These are phyloP conservation scores for Aspergillus bertholletiae DNA, from an alignment of 495 filamentous ascomycete species.

Conservation along the genomic window DNA sequence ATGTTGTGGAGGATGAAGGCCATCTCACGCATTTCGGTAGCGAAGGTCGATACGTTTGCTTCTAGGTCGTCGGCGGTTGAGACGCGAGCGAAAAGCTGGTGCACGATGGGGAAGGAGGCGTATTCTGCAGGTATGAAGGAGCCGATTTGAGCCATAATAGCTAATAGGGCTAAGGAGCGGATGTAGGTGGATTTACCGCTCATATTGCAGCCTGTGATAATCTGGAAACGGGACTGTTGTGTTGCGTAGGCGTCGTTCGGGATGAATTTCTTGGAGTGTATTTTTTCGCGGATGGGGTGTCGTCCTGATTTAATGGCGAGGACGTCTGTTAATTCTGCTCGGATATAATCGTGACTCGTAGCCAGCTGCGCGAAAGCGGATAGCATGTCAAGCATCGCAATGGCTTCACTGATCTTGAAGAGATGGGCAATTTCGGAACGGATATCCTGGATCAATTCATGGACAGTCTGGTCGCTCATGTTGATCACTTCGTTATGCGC, in stretches of 20 bases:
- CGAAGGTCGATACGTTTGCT: slow-evolving; percentile 89
- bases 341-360: slow-evolving; percentile 73
- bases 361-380: slow-evolving; percentile 75
- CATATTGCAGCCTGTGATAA: slow-evolving; percentile 98
- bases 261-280: slow-evolving; percentile 62
- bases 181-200: slow-evolving; percentile 98
- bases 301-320: slow-evolving; percentile 77
- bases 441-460: slow-evolving; percentile 64
- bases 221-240: slow-evolving; percentile 74
- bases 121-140: slow-evolving; percentile 85
- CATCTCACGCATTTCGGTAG: slow-evolving; percentile 92
- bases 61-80: slow-evolving; percentile 86
- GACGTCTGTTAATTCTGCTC: slow-evolving; percentile 70
- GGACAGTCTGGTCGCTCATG: slow-evolving; percentile 66
- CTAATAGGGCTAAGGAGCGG: slow-evolving; percentile 75
- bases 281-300: slow-evolving; percentile 81
- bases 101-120: slow-evolving; percentile 75
- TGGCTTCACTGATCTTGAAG: slow-evolving; percentile 76
- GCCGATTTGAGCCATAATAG: slow-evolving; percentile 90
- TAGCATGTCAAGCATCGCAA: slow-evolving; percentile 94
- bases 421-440: slow-evolving; percentile 63
- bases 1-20: slow-evolving; percentile 84
- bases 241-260: slow-evolving; percentile 89
- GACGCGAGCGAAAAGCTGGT: slow-evolving; percentile 82
- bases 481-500: slow-evolving; percentile 76